phyloP scores from a whole-genome alignment of 257 asterid genomes.

The Solanum peruvianum region DNA sequence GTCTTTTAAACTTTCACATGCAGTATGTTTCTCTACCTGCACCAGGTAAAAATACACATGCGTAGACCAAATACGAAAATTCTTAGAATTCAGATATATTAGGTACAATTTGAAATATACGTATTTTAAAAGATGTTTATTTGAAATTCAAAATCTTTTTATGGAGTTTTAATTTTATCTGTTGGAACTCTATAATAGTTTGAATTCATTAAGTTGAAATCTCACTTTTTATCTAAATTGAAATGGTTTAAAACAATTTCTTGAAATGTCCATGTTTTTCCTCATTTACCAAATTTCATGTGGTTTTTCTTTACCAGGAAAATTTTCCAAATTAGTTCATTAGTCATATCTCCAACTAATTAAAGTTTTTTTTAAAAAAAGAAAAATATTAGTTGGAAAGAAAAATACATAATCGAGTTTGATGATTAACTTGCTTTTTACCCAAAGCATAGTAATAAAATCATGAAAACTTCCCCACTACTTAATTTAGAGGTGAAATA shows the following conservation, averaged over 20 bases:
- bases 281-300: not conserved
- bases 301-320: not conserved
- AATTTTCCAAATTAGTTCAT: not conserved
- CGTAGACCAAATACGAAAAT: not conserved
- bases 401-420: not conserved
- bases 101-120: not conserved
- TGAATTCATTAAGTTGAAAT: not conserved
- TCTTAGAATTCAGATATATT: not conserved
- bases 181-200: not conserved
- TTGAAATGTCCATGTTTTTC: not conserved
- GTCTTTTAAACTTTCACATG: not conserved
- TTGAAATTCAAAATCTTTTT: too few relatives aligned
- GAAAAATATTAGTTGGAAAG: not conserved
- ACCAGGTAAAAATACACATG: accelerated
- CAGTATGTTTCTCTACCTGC: not conserved
- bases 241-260: not conserved
- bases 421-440: not conserved
- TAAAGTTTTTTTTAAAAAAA: not conserved
- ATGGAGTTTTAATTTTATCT: not conserved
- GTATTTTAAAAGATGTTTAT: too few relatives aligned
- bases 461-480: not conserved
- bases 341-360: not conserved
- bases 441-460: not conserved
- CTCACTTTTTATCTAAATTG: not conserved
- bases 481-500: not conserved